phyloP scores from a whole-genome alignment of 371 early-diverging fungal species.

The Rhizopus microsporus region DNA sequence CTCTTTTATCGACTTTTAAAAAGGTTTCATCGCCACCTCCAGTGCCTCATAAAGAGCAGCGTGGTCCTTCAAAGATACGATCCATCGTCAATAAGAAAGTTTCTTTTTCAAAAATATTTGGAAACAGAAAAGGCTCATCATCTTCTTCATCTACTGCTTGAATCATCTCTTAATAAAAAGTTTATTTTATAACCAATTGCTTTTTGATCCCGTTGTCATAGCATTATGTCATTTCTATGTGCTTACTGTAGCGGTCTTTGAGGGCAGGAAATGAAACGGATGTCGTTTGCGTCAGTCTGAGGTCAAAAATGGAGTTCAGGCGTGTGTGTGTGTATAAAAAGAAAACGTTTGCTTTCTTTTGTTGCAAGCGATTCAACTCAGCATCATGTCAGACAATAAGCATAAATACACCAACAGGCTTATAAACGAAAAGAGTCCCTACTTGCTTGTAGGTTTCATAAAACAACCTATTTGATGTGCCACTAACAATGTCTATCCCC shows the following conservation, averaged over 20 bases:
- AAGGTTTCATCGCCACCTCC: slow-evolving; percentile 14
- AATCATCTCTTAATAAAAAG: neutral
- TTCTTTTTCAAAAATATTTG: slow-evolving; percentile 43
- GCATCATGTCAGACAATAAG: neutral
- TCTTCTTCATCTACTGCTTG: slow-evolving; percentile 5
- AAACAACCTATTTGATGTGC: neutral
- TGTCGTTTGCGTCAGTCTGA: no score
- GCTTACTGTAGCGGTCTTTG: no score
- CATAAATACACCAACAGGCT: slow-evolving; percentile 51
- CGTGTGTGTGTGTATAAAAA: no score
- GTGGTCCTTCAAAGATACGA: slow-evolving; percentile 33
- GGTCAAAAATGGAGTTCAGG: no score
- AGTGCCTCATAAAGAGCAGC: slow-evolving; percentile 20
- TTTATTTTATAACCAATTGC: neutral
- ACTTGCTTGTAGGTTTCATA: slow-evolving; percentile 48
- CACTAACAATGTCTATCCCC: no score
- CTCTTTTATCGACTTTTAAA: slow-evolving; percentile 11
- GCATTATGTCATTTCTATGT: no score
- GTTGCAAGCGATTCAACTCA: no score
- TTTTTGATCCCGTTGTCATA: no score
- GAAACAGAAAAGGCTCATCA: slow-evolving; percentile 25
- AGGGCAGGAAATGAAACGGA: no score
- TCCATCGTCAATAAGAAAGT: slow-evolving; percentile 45
- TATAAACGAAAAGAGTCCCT: slow-evolving; percentile 61
- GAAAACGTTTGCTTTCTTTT: no score